These are phyloP conservation scores for Cryptomeria japonica DNA, from an alignment of 75 land plant species.

Conservation along the genomic window DNA sequence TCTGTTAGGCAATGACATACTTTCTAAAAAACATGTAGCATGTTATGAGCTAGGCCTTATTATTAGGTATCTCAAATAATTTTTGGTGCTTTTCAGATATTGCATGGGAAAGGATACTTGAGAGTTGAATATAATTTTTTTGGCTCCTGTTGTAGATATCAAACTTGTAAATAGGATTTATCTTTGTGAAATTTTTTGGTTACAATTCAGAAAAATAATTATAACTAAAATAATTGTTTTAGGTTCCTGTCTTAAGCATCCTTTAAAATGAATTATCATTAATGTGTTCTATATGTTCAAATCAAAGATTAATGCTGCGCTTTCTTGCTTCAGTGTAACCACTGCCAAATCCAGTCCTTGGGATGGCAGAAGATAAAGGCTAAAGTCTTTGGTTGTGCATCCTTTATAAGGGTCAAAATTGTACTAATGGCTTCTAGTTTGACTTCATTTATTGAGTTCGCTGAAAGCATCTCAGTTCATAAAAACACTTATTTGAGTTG, in stretches of 20 bases:
- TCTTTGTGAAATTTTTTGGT: too few species aligned
- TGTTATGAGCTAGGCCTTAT: not conserved
- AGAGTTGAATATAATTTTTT: not conserved
- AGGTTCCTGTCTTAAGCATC: not conserved
- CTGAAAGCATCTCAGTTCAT: not conserved
- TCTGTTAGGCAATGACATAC: not conserved
- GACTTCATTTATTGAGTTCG: not conserved
- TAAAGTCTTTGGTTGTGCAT: not conserved
- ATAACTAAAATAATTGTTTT: not conserved
- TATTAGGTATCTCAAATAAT: not conserved
- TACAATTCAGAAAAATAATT: not conserved
- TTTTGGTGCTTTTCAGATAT: not conserved
- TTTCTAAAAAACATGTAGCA: not conserved
- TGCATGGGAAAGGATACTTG: not conserved
- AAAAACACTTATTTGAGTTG: not conserved
- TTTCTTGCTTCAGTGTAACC: not conserved
- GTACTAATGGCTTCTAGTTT: not conserved
- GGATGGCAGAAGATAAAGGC: not conserved
- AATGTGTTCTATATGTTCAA: not conserved
- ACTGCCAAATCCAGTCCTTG: not conserved
- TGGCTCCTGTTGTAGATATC: not conserved
- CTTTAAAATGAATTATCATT: not conserved
- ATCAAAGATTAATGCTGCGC: not conserved
- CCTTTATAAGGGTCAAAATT: not conserved
- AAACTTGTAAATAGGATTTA: too few species aligned